These are phyloP conservation scores for Agastache rugosa DNA, from an alignment of 257 asterid species.

Conservation along the genomic window DNA sequence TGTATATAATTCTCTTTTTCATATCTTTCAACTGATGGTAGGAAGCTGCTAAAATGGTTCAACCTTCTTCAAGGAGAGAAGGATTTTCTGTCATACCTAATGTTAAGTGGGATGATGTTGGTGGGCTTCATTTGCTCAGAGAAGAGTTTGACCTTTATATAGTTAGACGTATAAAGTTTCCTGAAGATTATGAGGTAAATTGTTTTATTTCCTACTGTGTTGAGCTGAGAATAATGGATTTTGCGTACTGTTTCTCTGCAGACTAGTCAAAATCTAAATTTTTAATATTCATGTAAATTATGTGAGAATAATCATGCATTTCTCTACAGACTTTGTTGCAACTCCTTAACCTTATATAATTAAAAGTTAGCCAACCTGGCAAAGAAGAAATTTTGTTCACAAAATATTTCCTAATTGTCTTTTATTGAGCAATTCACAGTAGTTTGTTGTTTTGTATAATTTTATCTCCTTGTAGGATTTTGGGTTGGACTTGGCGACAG, in stretches of 20 bases:
- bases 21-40: conserved; percentile 42
- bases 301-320: neutral
- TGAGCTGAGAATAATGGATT: conserved; percentile 21
- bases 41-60: conserved; percentile 84
- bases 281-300: neutral
- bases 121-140: conserved; percentile 76
- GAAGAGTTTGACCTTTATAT: conserved; percentile 67
- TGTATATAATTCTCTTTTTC: neutral
- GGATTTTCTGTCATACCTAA: conserved; percentile 88
- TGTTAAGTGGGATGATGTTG: conserved; percentile 93
- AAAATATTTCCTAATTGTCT: conserved; percentile 21
- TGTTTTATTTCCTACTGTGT: conserved; percentile 10
- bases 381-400: neutral
- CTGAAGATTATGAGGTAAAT: conserved; percentile 74
- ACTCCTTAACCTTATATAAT: neutral
- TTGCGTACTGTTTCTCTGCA: conserved; percentile 18
- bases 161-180: conserved; percentile 68
- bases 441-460: conserved; percentile 9
- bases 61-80: conserved; percentile 86
- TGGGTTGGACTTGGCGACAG: conserved; percentile 69
- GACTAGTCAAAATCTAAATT: neutral
- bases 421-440: conserved; percentile 8
- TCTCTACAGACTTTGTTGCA: conserved; percentile 7
- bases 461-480: conserved; percentile 55
- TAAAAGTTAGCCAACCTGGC: conserved; percentile 12